A percentile compares a stretch with the other conserved stretches of the same genome.
phyloP scores from a whole-genome alignment of 1,284 basidiomycete species.

The Leccinum variabile region DNA sequence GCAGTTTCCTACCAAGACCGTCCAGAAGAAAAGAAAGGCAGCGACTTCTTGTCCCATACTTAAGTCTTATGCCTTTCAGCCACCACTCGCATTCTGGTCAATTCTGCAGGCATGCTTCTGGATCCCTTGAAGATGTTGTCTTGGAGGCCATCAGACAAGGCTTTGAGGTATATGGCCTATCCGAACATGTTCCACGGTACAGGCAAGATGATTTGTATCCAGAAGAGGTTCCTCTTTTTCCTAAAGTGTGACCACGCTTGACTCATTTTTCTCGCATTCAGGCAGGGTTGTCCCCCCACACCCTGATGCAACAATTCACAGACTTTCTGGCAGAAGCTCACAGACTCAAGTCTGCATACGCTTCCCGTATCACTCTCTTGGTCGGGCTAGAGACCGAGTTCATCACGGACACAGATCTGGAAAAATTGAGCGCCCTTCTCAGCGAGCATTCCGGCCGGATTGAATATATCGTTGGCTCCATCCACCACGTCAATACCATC shows the following conservation, averaged over 20 bases:
- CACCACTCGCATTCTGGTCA: constrained; percentile 97
- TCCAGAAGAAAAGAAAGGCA: background rate
- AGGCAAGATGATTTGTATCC: constrained; percentile 84
- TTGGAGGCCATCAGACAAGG: constrained; percentile 74
- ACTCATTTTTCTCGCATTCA: constrained; percentile 34
- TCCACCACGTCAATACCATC: constrained; percentile 87
- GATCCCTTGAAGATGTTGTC: constrained; percentile 79
- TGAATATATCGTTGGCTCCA: constrained; percentile 90
- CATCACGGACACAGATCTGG: constrained; percentile 71
- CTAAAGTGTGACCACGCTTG: constrained; percentile 1
- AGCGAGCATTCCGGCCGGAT: constrained; percentile 50
- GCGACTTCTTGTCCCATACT: background rate
- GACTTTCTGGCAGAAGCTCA: constrained; percentile 76
- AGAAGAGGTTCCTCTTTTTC: constrained; percentile 72
- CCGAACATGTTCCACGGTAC: constrained; percentile 95
- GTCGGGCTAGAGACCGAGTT: constrained; percentile 94
- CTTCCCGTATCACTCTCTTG: constrained; percentile 69
- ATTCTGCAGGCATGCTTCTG: constrained; percentile 90
- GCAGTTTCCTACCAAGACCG: constrained; percentile 6
- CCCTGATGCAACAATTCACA: constrained; percentile 60
- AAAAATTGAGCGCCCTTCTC: constrained; percentile 54
- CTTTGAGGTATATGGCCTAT: constrained; percentile 85
- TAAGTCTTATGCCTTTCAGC: constrained; percentile 71
- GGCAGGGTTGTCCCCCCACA: constrained; percentile 48
- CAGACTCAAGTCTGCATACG: constrained; percentile 62